Percentiles rank a stretch among this genome's conserved stretches.
These are phyloP conservation scores for Aspergillus baeticus DNA, from an alignment of 495 filamentous ascomycete species.

Conservation along the genomic window DNA sequence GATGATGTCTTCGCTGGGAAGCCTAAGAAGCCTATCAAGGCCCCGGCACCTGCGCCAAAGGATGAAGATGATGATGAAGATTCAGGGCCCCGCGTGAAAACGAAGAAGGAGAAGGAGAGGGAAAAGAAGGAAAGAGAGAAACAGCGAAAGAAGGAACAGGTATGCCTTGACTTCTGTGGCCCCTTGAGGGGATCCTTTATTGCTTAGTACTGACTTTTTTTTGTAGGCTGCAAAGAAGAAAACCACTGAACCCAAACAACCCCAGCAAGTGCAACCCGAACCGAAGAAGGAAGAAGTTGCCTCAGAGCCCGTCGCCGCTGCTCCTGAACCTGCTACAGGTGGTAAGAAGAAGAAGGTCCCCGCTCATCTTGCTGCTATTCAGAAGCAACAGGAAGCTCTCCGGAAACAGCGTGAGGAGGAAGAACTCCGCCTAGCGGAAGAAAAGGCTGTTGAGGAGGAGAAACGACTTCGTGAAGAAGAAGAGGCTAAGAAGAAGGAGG, in stretches of 20 bases:
- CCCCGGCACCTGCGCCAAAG: constrained; percentile 35
- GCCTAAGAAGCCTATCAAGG: constrained; percentile 57
- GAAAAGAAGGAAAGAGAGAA: constrained; percentile 93
- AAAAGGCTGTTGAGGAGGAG: constrained; percentile 70
- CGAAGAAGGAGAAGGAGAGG: constrained; percentile 96
- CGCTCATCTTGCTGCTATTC: constrained; percentile 73
- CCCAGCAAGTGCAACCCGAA: constrained; percentile 30
- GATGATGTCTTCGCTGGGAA: constrained; percentile 75
- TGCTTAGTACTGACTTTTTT: neutral
- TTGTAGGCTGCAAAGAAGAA: constrained; percentile 64
- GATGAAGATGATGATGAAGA: constrained; percentile 51
- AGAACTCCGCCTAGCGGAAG: constrained; percentile 65
- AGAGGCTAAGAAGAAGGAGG: constrained; percentile 71
- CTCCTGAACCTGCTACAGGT: constrained; percentile 50
- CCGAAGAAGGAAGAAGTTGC: constrained; percentile 38
- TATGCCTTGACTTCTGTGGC: constrained; percentile 28
- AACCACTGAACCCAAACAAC: constrained; percentile 30
- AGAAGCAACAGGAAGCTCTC: constrained; percentile 88
- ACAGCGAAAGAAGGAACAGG: constrained; percentile 90
- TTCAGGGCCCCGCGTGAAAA: constrained; percentile 69
- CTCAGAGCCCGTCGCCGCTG: constrained; percentile 24
- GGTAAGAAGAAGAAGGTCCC: constrained; percentile 94
- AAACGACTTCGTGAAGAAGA: constrained; percentile 66
- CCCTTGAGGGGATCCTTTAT: neutral
- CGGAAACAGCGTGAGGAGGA: constrained; percentile 73